phyloP scores from a whole-genome alignment of 2,329 filamentous ascomycete species.

The Colletotrichum eleusines region DNA sequence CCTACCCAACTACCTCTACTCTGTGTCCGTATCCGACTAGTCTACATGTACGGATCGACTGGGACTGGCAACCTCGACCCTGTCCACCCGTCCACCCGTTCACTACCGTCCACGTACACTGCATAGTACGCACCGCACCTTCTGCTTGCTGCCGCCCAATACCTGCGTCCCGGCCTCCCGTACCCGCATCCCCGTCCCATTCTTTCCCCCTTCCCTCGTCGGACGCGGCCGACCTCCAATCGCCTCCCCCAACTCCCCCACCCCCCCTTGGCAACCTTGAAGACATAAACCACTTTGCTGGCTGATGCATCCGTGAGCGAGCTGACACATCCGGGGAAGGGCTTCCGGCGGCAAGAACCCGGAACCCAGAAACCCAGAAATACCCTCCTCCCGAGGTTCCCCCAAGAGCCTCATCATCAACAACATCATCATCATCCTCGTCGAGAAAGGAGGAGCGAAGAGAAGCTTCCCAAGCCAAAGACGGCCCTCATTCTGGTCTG shows the following conservation, averaged over 20 bases:
- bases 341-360: conserved; percentile 40
- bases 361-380: conserved; percentile 37
- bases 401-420: conserved; percentile 28
- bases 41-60: conserved; percentile 4
- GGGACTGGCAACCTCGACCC: background rate
- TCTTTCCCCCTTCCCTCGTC: conserved; percentile 17
- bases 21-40: background rate
- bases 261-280: conserved; percentile 20
- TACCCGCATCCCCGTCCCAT: conserved; percentile 25
- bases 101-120: conserved; percentile 14
- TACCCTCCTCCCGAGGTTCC: conserved; percentile 17
- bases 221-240: conserved; percentile 33
- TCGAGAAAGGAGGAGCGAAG: background rate
- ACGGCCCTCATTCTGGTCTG: background rate
- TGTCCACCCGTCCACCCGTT: background rate
- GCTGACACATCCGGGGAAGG: conserved; percentile 41
- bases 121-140: background rate
- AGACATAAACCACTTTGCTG: conserved; percentile 23
- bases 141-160: background rate
- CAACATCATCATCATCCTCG: background rate
- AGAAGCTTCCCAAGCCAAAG: conserved; percentile 11
- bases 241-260: background rate
- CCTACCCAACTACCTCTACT: background rate
- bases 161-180: conserved; percentile 28
- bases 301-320: conserved; percentile 41